A percentile compares a stretch with the other conserved stretches of the same genome.
These are phyloP conservation scores for Dichomitus squalens DNA, from an alignment of 1,284 basidiomycete genomes.

Conservation along the genomic window DNA sequence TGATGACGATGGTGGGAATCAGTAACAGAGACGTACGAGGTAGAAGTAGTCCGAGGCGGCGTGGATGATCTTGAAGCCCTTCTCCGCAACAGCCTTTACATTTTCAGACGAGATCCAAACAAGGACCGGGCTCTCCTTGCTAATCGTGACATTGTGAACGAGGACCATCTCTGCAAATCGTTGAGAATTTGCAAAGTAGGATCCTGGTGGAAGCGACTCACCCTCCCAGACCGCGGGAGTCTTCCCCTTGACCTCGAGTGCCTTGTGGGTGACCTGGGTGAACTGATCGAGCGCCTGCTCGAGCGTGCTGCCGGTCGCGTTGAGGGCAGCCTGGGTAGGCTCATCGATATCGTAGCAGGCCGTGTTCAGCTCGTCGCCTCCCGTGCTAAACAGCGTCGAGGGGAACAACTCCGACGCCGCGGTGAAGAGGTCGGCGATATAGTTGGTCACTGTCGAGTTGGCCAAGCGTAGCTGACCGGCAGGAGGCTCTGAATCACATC, in stretches of 20 bases:
- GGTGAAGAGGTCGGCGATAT: constrained; percentile 48
- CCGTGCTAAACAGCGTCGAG: constrained; percentile 71
- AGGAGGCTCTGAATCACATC: constrained; percentile 59
- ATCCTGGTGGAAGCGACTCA: constrained; percentile 19
- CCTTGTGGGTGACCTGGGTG: constrained; percentile 53
- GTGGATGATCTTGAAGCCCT: constrained; percentile 54
- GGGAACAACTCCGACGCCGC: constrained; percentile 50
- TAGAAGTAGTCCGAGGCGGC: constrained; percentile 64
- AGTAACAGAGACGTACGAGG: constrained; percentile 40
- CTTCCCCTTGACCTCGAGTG: constrained; percentile 48
- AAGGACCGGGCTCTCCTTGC: constrained; percentile 73
- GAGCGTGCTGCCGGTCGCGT: constrained; percentile 52
- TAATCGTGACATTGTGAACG: constrained; percentile 60
- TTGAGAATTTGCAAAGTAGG: neutral
- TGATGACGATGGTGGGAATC: neutral
- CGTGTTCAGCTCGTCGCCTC: constrained; percentile 82
- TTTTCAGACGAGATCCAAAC: constrained; percentile 57
- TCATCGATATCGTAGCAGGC: constrained; percentile 69
- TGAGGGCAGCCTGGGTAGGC: constrained; percentile 55
- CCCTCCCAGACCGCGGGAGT: constrained; percentile 76
- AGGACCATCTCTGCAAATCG: constrained; percentile 65
- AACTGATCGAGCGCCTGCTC: constrained; percentile 68
- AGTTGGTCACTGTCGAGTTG: constrained; percentile 40
- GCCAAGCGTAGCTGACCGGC: constrained; percentile 81
- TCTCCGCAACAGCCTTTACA: constrained; percentile 45